These are phyloP conservation scores for Apophysomyces sp. DNA, from an alignment of 371 early-diverging fungal genomes.

Conservation along the genomic window DNA sequence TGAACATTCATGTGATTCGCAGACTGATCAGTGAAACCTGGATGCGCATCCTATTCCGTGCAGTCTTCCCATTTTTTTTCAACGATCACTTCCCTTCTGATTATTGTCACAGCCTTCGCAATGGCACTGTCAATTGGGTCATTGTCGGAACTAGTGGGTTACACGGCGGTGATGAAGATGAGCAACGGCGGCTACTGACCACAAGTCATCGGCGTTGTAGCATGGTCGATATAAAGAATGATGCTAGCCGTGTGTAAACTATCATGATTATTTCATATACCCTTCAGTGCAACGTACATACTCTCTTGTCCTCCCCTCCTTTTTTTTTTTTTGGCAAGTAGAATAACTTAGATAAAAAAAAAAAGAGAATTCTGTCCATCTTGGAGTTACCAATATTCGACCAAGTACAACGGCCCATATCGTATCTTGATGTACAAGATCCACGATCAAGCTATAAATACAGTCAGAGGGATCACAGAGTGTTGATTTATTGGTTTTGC, in stretches of 20 bases:
- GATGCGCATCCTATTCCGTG: conserved; percentile 51
- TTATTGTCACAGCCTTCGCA: conserved; percentile 52
- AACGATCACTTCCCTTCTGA: conserved; percentile 64
- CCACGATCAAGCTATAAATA: not conserved
- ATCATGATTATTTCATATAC: not conserved
- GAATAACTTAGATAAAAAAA: too few species aligned
- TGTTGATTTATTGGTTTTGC: too few species aligned
- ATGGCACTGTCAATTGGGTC: conserved; percentile 17
- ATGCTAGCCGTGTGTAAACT: not conserved
- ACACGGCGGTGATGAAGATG: conserved; percentile 21
- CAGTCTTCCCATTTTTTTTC: conserved; percentile 56
- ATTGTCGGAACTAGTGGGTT: conserved; percentile 34
- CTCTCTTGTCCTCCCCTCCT: not conserved
- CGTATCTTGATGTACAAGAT: not conserved
- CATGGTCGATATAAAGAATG: conserved; percentile 6
- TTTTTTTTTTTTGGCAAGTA: too few species aligned
- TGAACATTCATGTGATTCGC: conserved; percentile 53
- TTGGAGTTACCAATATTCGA: too few species aligned
- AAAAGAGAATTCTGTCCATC: too few species aligned
- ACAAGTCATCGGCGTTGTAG: not conserved
- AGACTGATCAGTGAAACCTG: conserved; percentile 47
- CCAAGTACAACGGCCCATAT: too few species aligned
- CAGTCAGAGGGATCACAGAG: too few species aligned
- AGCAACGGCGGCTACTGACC: not conserved
- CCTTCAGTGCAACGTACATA: too few species aligned